Evolutionary conservation across 805 yeast species (phyloP).

Genomic region (Teunomyces lycoperdinae): DNA sequence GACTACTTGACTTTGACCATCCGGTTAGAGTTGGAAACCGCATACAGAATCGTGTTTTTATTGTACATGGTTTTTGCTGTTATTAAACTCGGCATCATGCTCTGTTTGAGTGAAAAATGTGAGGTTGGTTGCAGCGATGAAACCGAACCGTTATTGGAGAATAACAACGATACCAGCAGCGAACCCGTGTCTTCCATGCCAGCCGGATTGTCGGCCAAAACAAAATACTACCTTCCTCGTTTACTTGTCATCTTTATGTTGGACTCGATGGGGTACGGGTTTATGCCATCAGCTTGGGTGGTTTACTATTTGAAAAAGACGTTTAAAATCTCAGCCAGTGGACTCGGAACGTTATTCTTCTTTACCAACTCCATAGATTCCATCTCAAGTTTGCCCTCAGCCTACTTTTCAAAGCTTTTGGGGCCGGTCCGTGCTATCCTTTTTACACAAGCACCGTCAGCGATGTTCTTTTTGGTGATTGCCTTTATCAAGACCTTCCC

Average conservation of each 20-base stretch:
- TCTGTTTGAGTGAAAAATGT: constrained; percentile 50
- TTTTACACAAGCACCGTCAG: constrained; percentile 75
- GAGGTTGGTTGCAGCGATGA: constrained; percentile 35
- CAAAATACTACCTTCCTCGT: constrained; percentile 44
- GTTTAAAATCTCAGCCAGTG: constrained; percentile 53
- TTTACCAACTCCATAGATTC: constrained; percentile 60
- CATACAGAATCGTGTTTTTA: constrained; percentile 58
- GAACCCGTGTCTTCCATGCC: constrained; percentile 2
- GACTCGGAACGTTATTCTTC: constrained; percentile 68
- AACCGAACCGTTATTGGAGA: background rate
- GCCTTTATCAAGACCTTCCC: constrained; percentile 20
- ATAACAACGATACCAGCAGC: constrained; percentile 13
- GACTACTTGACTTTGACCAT: constrained; percentile 36
- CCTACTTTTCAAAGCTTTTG: constrained; percentile 56
- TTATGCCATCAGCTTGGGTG: constrained; percentile 86
- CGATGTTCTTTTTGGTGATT: constrained; percentile 50
- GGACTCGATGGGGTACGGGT: constrained; percentile 86
- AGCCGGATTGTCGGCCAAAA: constrained; percentile 36
- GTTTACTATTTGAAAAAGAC: constrained; percentile 70
- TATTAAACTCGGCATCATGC: constrained; percentile 49
- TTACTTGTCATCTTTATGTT: constrained; percentile 66
- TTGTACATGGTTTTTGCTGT: constrained; percentile 55
- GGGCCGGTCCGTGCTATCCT: constrained; percentile 83
- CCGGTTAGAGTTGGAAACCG: constrained; percentile 33
- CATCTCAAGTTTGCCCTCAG: constrained; percentile 73